Conservation (phyloP, 1,284 basidiomycete species). For the Coniferiporia weirii region DNA sequence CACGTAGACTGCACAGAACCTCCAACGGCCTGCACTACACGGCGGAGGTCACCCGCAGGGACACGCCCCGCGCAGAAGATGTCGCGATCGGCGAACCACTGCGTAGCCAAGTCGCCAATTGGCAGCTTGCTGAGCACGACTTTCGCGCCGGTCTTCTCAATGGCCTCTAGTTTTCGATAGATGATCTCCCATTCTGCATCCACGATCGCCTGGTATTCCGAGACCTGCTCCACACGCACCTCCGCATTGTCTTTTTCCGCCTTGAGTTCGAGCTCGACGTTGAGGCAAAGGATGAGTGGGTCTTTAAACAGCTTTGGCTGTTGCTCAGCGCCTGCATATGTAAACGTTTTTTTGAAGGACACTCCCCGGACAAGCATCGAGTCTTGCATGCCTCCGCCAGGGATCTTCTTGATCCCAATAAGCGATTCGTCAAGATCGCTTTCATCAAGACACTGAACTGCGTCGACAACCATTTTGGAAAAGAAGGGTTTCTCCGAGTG, state of each 20-base stretch:
- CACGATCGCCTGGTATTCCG: slow-evolving; percentile 98
- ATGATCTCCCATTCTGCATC: slow-evolving; percentile 99
- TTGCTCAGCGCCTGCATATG: slow-evolving; percentile 98
- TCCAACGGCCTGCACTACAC: slow-evolving; percentile 95
- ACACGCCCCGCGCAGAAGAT: slow-evolving; percentile 99
- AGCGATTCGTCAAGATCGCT: slow-evolving; percentile 93
- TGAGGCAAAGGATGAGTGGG: slow-evolving; percentile 90
- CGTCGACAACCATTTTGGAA: slow-evolving; percentile 97
- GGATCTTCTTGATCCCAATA: slow-evolving; percentile 98
- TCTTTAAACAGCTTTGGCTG: slow-evolving; percentile 93
- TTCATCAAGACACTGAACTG: slow-evolving; percentile 89
- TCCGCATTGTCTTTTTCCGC: slow-evolving; percentile 99
- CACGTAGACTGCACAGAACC: slow-evolving; percentile 95
- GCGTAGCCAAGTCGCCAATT: slow-evolving; percentile 97
- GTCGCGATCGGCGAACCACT: slow-evolving; percentile 98
- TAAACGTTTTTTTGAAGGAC: slow-evolving; percentile 99
- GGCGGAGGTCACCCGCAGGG: slow-evolving; percentile 83
- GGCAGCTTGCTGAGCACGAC: slow-evolving; percentile 98
- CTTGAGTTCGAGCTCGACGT: slow-evolving; percentile 98
- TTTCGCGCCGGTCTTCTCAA: slow-evolving; percentile 94
- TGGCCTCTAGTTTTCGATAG: slow-evolving; percentile 94
- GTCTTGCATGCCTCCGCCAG: slow-evolving; percentile 99
- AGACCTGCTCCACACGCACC: slow-evolving; percentile 93
- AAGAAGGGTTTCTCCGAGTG: slow-evolving; percentile 99
- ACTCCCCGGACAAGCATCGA: slow-evolving; percentile 87